Conservation (phyloP, 331 rosid genomes). For the Acacia pycnantha region DNA sequence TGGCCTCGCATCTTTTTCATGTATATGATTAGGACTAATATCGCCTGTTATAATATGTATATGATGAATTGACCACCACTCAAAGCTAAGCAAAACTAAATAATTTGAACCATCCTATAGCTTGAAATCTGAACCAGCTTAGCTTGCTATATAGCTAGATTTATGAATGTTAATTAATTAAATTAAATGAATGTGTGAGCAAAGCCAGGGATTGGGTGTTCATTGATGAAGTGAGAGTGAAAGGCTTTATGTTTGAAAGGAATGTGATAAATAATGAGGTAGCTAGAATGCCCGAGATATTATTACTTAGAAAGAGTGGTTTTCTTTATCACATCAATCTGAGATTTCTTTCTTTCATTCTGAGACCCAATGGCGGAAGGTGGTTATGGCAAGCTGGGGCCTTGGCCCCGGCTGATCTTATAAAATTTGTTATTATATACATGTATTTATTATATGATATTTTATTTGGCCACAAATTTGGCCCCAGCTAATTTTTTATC, state of each 20-base stretch:
- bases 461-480: too few species aligned
- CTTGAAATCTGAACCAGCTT: neutral
- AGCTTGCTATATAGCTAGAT: neutral
- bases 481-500: too few species aligned
- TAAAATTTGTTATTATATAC: too few species aligned
- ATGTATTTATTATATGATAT: too few species aligned
- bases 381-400: too few species aligned
- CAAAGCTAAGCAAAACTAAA: neutral
- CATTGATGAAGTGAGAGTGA: neutral
- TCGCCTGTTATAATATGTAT: neutral
- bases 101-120: neutral
- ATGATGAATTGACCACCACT: neutral
- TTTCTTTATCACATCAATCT: neutral
- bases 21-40: slow-evolving; percentile 4
- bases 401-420: too few species aligned
- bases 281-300: neutral
- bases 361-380: too few species aligned
- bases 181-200: neutral
- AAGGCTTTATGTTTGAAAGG: neutral
- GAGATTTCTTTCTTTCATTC: neutral
- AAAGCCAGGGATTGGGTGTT: neutral
- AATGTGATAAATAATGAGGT: neutral
- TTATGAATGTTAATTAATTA: neutral
- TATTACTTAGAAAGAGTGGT: neutral
- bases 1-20: neutral